phyloP scores from a whole-genome alignment of 73 alveolate genomes.

The Paramecium primaurelia region DNA sequence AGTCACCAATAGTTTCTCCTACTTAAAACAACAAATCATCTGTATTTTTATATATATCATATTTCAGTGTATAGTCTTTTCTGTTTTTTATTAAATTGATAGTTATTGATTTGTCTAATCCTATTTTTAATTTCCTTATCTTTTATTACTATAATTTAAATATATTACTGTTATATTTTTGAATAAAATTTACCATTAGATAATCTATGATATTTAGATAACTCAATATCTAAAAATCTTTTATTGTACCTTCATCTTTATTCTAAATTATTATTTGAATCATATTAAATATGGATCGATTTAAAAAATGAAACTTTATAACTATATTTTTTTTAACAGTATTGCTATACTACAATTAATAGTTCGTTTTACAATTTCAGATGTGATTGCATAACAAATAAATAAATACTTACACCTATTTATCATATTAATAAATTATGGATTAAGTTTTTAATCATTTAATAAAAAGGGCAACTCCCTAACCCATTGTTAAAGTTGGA shows the following conservation, averaged over 20 bases:
- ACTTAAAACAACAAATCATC: constrained; percentile 73
- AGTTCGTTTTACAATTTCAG: constrained; percentile 77
- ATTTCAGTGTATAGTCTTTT: background rate
- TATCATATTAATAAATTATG: constrained; percentile 1
- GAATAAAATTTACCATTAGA: constrained; percentile 72
- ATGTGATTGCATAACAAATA: constrained; percentile 72
- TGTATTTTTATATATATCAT: background rate
- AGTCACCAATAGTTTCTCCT: constrained; percentile 82
- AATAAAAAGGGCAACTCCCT: constrained; percentile 42
- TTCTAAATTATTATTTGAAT: background rate
- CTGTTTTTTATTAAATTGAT: too few relatives aligned
- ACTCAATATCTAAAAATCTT: constrained; percentile 61
- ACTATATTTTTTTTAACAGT: constrained; percentile 65
- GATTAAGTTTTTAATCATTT: constrained; percentile 40
- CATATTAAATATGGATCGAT: constrained; percentile 75
- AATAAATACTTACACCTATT: constrained; percentile 47
- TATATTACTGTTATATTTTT: background rate
- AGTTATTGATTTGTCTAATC: background rate
- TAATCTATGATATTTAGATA: constrained; percentile 64
- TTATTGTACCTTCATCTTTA: constrained; percentile 82
- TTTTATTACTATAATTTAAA: background rate
- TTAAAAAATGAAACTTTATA: constrained; percentile 64
- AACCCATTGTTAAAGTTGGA: constrained; percentile 62
- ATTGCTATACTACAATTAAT: constrained; percentile 66
- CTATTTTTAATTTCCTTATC: constrained; percentile 66